Percentiles rank a stretch among this genome's conserved stretches.
Conservation (phyloP, 2,329 filamentous ascomycete species). For the Pseudocercospora crystallina region DNA sequence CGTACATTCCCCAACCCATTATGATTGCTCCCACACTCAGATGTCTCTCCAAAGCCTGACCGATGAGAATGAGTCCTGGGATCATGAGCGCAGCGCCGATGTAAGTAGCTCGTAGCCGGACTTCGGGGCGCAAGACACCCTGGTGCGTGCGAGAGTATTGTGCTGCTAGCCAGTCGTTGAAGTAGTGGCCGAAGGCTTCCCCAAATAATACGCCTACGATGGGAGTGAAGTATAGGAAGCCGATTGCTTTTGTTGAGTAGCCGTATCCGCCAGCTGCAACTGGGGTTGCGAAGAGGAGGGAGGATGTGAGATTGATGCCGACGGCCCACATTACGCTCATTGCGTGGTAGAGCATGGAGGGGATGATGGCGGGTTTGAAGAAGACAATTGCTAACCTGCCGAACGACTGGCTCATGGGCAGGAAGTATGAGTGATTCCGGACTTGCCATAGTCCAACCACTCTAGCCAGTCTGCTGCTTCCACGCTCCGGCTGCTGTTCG, state of each 20-base stretch:
- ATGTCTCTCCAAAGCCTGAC: constrained; percentile 6
- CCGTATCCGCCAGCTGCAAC: constrained; percentile 23
- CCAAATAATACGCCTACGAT: neutral
- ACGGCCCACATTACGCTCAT: constrained; percentile 16
- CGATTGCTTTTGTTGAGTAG: constrained; percentile 7
- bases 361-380: neutral
- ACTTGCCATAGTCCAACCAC: neutral
- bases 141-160: neutral
- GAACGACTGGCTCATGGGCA: neutral
- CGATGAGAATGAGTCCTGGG: constrained; percentile 7
- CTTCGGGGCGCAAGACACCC: neutral
- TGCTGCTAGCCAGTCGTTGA: neutral
- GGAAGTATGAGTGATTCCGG: neutral
- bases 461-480: too few species aligned
- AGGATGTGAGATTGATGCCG: constrained; percentile 29
- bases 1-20: constrained; percentile 13
- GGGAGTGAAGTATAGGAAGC: neutral
- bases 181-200: neutral
- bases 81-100: constrained; percentile 11
- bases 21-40: constrained; percentile 5
- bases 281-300: constrained; percentile 25
- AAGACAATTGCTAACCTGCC: neutral
- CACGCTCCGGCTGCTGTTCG: neutral
- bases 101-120: constrained; percentile 17
- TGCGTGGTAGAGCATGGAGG: neutral